phyloP scores from a whole-genome alignment of 2,329 filamentous ascomycete genomes.

The Aspergillus fructus region DNA sequence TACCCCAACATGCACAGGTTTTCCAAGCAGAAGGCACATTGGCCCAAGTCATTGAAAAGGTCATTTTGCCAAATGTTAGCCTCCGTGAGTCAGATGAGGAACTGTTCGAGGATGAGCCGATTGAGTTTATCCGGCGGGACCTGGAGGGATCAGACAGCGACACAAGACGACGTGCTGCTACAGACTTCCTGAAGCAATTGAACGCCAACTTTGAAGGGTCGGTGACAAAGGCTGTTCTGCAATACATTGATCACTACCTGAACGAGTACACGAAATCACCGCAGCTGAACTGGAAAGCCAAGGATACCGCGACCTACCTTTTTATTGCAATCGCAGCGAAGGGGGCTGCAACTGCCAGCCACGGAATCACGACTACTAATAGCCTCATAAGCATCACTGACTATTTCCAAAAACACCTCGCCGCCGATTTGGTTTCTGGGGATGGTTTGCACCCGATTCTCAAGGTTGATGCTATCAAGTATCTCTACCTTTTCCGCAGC shows the following conservation, averaged over 20 bases:
- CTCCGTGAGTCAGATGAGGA: conserved; percentile 92
- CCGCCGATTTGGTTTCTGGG: conserved; percentile 76
- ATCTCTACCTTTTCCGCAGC: conserved; percentile 93
- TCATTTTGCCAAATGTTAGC: conserved; percentile 88
- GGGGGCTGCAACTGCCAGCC: conserved; percentile 78
- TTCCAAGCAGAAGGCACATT: conserved; percentile 83
- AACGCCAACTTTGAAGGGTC: conserved; percentile 83
- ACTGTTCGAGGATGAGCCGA: conserved; percentile 96
- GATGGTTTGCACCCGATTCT: conserved; percentile 75
- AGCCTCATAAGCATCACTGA: conserved; percentile 83
- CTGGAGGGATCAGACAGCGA: conserved; percentile 95
- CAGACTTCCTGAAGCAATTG: conserved; percentile 86
- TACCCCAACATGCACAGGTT: conserved; percentile 71
- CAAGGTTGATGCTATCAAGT: conserved; percentile 98
- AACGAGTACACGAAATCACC: conserved; percentile 67
- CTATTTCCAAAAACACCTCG: conserved; percentile 92
- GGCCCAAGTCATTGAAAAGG: conserved; percentile 89
- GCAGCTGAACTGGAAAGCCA: conserved; percentile 83
- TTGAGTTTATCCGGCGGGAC: conserved; percentile 94
- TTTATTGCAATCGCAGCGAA: conserved; percentile 94
- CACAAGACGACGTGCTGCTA: conserved; percentile 85
- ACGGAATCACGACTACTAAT: conserved; percentile 90
- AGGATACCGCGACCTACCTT: conserved; percentile 96
- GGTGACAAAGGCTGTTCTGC: conserved; percentile 83
- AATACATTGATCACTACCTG: conserved; percentile 84